A percentile compares a stretch with the other conserved stretches of the same genome.
Evolutionary conservation across 106 monocot genomes (phyloP).

Genomic region (Phalaenopsis equestris): DNA sequence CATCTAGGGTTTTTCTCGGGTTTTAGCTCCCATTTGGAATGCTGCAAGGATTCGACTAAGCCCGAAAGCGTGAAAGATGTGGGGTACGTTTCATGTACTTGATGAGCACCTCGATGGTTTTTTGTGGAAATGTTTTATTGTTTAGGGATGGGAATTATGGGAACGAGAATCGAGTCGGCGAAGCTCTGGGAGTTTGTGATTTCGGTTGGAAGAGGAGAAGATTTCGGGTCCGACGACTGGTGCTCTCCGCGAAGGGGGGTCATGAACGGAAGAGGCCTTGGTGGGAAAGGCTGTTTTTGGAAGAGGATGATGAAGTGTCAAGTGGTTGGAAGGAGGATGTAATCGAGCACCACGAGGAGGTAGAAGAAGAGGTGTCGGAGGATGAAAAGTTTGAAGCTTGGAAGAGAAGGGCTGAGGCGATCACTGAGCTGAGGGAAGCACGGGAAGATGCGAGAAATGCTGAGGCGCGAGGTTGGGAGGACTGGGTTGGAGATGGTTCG

Average conservation of each 20-base stretch:
- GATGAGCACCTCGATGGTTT: slow-evolving; percentile 11
- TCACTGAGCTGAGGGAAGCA: slow-evolving; percentile 80
- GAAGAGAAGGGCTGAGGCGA: slow-evolving; percentile 86
- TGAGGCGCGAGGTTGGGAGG: slow-evolving; percentile 66
- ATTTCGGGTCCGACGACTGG: not conserved
- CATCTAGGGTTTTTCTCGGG: not conserved
- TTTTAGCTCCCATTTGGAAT: not conserved
- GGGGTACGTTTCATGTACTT: not conserved
- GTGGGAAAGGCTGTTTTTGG: slow-evolving; percentile 72
- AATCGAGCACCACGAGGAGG: slow-evolving; percentile 15
- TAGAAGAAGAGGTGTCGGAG: slow-evolving; percentile 10
- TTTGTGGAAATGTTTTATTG: not conserved
- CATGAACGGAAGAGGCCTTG: slow-evolving; percentile 25
- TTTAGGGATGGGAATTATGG: not conserved
- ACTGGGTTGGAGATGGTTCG: slow-evolving; percentile 46
- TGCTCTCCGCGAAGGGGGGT: slow-evolving; percentile 24
- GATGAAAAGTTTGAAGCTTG: slow-evolving; percentile 69
- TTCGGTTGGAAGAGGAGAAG: slow-evolving; percentile 10
- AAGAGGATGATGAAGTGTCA: slow-evolving; percentile 30
- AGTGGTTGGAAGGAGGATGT: slow-evolving; percentile 33
- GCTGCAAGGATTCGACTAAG: not conserved
- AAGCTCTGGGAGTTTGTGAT: slow-evolving; percentile 5
- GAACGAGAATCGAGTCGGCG: not conserved
- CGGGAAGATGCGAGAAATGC: slow-evolving; percentile 61
- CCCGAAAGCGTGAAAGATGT: slow-evolving; percentile 3